These are phyloP conservation scores for Phytophthora quininea DNA, from an alignment of 352 stramenopile species.

Conservation along the genomic window DNA sequence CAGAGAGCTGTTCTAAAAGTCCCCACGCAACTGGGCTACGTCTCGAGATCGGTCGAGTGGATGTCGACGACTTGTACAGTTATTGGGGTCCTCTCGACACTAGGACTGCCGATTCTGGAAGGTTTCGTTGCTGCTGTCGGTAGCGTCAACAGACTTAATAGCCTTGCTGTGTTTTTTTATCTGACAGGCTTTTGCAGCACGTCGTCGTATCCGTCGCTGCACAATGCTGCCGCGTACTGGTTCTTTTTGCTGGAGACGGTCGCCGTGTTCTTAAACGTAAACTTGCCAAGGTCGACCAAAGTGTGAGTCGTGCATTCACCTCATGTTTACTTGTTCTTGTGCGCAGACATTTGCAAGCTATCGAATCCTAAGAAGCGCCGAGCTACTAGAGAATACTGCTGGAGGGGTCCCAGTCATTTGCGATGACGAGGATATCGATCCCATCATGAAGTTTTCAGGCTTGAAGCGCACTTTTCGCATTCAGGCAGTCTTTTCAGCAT, in stretches of 20 bases:
- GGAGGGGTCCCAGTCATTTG: conserved; percentile 21
- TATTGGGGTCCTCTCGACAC: conserved; percentile 47
- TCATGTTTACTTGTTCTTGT: conserved; percentile 5
- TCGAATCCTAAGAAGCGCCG: conserved; percentile 26
- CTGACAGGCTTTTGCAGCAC: conserved; percentile 66
- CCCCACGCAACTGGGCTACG: conserved; percentile 37
- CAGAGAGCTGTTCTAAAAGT: conserved; percentile 44
- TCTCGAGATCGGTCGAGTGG: conserved; percentile 32
- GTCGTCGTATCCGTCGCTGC: conserved; percentile 52
- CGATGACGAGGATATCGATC: conserved; percentile 22
- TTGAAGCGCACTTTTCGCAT: conserved; percentile 35
- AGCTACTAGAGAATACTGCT: conserved; percentile 9
- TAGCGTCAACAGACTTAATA: neutral
- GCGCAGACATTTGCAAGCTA: conserved; percentile 43
- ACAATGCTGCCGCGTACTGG: conserved; percentile 68
- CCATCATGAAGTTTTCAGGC: conserved; percentile 16
- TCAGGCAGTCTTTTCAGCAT: conserved; percentile 32
- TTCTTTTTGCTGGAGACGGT: conserved; percentile 74
- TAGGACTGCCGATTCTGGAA: conserved; percentile 62
- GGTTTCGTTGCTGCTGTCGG: conserved; percentile 1
- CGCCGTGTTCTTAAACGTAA: conserved; percentile 66
- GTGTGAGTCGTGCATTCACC: neutral
- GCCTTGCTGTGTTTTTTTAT: neutral
- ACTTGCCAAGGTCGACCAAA: too few relatives aligned
- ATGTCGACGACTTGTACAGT: conserved; percentile 20